Conservation (phyloP, 2,329 filamentous ascomycete genomes). For the Nemania serpens region DNA sequence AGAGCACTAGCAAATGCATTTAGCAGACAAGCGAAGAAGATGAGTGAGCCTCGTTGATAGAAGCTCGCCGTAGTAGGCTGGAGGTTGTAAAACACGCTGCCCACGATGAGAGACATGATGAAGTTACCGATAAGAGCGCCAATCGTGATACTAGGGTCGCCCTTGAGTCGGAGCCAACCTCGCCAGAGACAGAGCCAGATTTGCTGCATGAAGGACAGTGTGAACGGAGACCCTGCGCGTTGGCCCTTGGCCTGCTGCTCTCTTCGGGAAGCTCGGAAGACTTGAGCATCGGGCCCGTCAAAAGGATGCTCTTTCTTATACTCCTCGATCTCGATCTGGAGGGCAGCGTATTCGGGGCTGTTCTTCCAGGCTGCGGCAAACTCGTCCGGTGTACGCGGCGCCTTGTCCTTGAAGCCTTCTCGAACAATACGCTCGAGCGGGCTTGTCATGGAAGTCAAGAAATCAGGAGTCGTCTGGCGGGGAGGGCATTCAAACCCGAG, state of each 20-base stretch:
- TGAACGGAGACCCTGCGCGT: constrained; percentile 78
- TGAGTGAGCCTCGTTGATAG: constrained; percentile 75
- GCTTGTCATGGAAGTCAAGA: constrained; percentile 72
- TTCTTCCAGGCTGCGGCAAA: constrained; percentile 64
- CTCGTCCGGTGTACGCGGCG: constrained; percentile 64
- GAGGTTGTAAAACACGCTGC: constrained; percentile 82
- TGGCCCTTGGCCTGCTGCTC: constrained; percentile 61
- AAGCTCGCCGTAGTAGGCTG: constrained; percentile 69
- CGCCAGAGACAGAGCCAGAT: constrained; percentile 79
- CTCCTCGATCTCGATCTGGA: constrained; percentile 59
- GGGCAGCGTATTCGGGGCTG: constrained; percentile 54
- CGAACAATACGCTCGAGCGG: constrained; percentile 60
- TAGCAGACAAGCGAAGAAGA: constrained; percentile 88
- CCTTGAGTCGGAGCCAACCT: constrained; percentile 75
- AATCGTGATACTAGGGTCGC: constrained; percentile 76
- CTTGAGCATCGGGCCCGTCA: constrained; percentile 59
- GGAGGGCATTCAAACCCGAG: constrained; percentile 70
- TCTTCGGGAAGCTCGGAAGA: constrained; percentile 59
- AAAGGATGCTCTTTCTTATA: constrained; percentile 60
- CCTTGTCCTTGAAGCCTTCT: constrained; percentile 59
- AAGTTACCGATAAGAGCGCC: constrained; percentile 73
- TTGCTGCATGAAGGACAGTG: constrained; percentile 77
- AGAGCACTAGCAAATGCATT: constrained; percentile 82
- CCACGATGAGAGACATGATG: constrained; percentile 75
- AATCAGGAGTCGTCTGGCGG: constrained; percentile 72